A percentile compares a stretch with the other conserved stretches of the same genome.
Evolutionary conservation across 2,329 filamentous ascomycete species (phyloP).

Genomic region (Neopestalotiopsis rosae): DNA sequence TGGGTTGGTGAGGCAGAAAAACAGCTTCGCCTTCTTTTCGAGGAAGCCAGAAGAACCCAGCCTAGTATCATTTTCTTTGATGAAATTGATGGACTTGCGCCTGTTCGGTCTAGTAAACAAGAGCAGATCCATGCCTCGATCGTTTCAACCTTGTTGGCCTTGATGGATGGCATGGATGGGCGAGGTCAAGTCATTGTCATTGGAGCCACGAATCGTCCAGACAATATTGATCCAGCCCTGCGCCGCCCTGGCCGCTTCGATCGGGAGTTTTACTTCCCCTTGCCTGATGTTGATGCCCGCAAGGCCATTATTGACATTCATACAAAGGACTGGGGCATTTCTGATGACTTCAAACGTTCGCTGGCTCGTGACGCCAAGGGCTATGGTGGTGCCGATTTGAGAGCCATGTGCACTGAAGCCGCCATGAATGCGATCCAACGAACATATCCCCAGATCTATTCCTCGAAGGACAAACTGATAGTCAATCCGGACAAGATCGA

Average conservation of each 20-base stretch:
- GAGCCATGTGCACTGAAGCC: constrained; percentile 93
- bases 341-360: constrained; percentile 78
- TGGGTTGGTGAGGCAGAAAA: constrained; percentile 99
- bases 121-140: constrained; percentile 99
- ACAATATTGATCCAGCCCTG: constrained; percentile 95
- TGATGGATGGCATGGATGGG: constrained; percentile 99
- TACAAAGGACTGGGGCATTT: constrained; percentile 89
- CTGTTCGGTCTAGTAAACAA: constrained; percentile 95
- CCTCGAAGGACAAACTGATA: constrained; percentile 84
- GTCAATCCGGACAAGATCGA: constrained; percentile 86
- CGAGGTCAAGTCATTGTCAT: constrained; percentile 98
- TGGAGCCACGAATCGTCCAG: constrained; percentile 95
- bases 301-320: constrained; percentile 93
- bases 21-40: constrained; percentile 90
- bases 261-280: constrained; percentile 95
- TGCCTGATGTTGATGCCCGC: constrained; percentile 81
- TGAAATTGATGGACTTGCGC: constrained; percentile 95
- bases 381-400: constrained; percentile 93
- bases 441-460: constrained; percentile 95
- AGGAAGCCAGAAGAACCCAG: constrained; percentile 93
- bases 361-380: constrained; percentile 91
- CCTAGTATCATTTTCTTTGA: constrained; percentile 99
- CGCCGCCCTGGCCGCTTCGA: constrained; percentile 94
- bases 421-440: constrained; percentile 94
- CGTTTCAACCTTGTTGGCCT: constrained; percentile 87